phyloP scores from a whole-genome alignment of 176 grass and related monocot species.

The Oryza glumipatula region DNA sequence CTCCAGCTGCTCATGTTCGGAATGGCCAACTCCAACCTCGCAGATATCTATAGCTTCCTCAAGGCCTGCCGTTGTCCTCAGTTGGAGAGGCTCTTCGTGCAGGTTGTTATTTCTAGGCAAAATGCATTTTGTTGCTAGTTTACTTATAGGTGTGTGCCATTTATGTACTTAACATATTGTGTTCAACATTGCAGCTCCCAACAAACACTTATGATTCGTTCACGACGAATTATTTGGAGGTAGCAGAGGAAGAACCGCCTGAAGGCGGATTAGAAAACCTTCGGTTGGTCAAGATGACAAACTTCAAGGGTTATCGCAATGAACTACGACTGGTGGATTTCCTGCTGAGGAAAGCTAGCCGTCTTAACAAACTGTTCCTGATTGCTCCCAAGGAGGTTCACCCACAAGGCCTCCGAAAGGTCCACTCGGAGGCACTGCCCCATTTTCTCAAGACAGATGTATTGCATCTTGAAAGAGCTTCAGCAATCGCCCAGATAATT shows the following conservation, averaged over 20 bases:
- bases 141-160: background rate
- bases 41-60: conserved; percentile 83
- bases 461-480: conserved; percentile 53
- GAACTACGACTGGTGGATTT: conserved; percentile 73
- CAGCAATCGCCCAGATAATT: conserved; percentile 57
- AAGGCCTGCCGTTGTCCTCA: conserved; percentile 61
- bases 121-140: conserved; percentile 16
- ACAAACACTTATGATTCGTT: conserved; percentile 67
- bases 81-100: conserved; percentile 77
- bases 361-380: conserved; percentile 62
- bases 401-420: conserved; percentile 48
- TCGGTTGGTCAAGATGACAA: conserved; percentile 70
- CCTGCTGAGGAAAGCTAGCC: conserved; percentile 59
- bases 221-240: conserved; percentile 65
- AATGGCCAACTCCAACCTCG: conserved; percentile 80
- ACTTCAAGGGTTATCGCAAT: conserved; percentile 83
- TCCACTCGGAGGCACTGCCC: conserved; percentile 43
- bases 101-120: conserved; percentile 51
- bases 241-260: conserved; percentile 69
- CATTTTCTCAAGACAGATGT: conserved; percentile 44
- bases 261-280: conserved; percentile 75
- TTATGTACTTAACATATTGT: conserved; percentile 23
- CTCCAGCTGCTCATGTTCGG: conserved; percentile 81
- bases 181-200: conserved; percentile 66
- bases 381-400: conserved; percentile 64